phyloP scores from a whole-genome alignment of 164 flowering plant genomes.

The Sedum album region DNA sequence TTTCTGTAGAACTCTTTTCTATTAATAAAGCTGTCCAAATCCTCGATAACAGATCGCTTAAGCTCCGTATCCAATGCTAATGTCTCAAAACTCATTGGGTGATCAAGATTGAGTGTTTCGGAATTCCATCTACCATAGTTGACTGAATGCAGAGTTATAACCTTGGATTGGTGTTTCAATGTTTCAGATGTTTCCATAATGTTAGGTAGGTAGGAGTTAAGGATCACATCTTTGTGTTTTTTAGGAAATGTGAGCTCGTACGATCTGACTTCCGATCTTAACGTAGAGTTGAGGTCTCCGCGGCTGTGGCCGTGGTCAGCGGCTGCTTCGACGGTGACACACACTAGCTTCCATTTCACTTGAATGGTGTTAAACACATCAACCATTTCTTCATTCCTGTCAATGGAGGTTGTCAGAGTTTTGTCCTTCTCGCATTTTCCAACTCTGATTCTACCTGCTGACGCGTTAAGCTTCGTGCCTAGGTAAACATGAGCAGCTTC shows the following conservation, averaged over 20 bases:
- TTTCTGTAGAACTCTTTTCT: constrained; percentile 29
- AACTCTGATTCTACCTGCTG: constrained; percentile 12
- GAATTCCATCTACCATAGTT: constrained; percentile 20
- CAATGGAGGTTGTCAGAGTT: constrained; percentile 17
- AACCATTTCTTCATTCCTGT: constrained; percentile 16
- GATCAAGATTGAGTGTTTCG: constrained; percentile 19
- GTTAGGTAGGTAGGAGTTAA: constrained; percentile 17
- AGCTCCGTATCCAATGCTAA: constrained; percentile 24
- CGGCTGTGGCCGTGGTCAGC: background rate
- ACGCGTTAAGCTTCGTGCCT: constrained; percentile 19
- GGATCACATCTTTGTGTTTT: constrained; percentile 21
- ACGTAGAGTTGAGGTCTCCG: background rate
- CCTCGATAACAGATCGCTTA: constrained; percentile 13
- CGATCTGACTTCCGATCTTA: constrained; percentile 12
- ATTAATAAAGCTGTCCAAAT: constrained; percentile 24
- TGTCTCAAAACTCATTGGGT: constrained; percentile 35
- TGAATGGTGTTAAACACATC: constrained; percentile 22
- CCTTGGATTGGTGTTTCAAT: constrained; percentile 19
- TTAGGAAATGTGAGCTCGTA: constrained; percentile 32
- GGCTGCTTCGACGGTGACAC: background rate
- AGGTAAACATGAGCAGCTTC: constrained; percentile 30
- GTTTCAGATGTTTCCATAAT: constrained; percentile 15
- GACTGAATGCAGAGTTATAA: constrained; percentile 25
- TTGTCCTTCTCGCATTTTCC: constrained; percentile 18
- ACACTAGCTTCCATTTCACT: constrained; percentile 23